Percentiles rank a stretch among this genome's conserved stretches.
These are phyloP conservation scores for Lactarius psammicola DNA, from an alignment of 768 basidiomycete species.

Conservation along the genomic window DNA sequence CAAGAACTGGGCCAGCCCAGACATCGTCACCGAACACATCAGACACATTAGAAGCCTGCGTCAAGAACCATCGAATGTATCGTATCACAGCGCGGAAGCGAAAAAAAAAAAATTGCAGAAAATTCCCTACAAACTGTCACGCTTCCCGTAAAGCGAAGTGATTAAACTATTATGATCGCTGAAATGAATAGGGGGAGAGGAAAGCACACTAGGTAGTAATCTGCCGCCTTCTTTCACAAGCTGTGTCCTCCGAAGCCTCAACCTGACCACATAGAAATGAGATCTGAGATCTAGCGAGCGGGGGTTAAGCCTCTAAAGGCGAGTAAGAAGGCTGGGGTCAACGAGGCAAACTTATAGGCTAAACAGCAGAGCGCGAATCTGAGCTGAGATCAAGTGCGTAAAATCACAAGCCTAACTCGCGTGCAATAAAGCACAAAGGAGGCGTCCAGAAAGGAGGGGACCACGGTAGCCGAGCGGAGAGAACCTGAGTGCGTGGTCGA, in stretches of 20 bases:
- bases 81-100: not conserved
- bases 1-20: constrained; percentile 10
- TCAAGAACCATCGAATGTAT: not conserved
- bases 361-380: not conserved
- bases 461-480: not conserved
- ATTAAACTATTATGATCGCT: constrained; percentile 1
- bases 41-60: constrained; percentile 4
- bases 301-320: not conserved
- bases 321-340: constrained; percentile 9
- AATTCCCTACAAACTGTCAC: not conserved
- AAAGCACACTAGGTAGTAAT: constrained; percentile 1
- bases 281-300: constrained; percentile 17
- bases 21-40: constrained; percentile 9
- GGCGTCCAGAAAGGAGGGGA: not conserved
- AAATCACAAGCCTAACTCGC: not conserved
- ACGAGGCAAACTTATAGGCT: constrained; percentile 6
- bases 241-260: constrained; percentile 9
- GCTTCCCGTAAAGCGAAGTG: not conserved
- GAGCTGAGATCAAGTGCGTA: constrained; percentile 6
- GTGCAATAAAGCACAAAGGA: not conserved
- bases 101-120: not conserved
- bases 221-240: constrained; percentile 2
- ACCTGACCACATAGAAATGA: constrained; percentile 6
- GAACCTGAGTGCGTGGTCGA: not conserved
- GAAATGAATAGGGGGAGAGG: not conserved